Evolutionary conservation across 1,139 yeast species (phyloP), one percentile per base, ranked within the genome.

Genomic region (Suhomyces taliae): DNA sequence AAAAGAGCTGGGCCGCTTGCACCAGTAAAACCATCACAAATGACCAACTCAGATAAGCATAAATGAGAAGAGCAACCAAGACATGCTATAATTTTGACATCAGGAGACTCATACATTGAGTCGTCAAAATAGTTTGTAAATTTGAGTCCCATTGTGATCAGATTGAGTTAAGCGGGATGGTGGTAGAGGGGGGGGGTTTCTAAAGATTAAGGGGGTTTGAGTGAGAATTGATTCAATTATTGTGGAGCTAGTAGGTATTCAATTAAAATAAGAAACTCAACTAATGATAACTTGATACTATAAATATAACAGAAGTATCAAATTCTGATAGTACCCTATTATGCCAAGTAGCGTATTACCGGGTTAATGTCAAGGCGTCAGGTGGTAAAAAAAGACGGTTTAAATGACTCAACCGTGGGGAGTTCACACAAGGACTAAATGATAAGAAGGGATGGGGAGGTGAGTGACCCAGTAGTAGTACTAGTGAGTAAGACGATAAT

Each of bases 31-130:
- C 77, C 72, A 53, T 76, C 82, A 24, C 80, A 73, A 26, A 79
- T 66, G 37, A 81, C 67, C 45, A 78, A 64, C 40, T 67, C 66
- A 6, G 75, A 67, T 37, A 76, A 64, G 52, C 83, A 80, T 44
- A 81, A 70, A 61, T 81, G 85, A 31, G 76, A 70, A 50, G 79
- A 78, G 56, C 85, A 81, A 39, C 72, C 70, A 50, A 68, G 67
- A 55, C 85, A 81, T 27, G 79, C 67, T 41, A 79, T 72, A 44
- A 81, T 70, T 57, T 72, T 69, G 46, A 70, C 66, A 40, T 70
- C 71, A 33, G 64, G 56, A 10, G 62, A 51, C 50, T 72, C 77
- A 49, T 62, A 63, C 45, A 61, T 64, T 14, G 66, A 60, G 51
- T 61, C 62, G 37, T 69, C 74, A 53, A 72, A 72, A 58, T 70